phyloP scores from a whole-genome alignment of 164 flowering plant species.

The Stephania yunnanensis region DNA sequence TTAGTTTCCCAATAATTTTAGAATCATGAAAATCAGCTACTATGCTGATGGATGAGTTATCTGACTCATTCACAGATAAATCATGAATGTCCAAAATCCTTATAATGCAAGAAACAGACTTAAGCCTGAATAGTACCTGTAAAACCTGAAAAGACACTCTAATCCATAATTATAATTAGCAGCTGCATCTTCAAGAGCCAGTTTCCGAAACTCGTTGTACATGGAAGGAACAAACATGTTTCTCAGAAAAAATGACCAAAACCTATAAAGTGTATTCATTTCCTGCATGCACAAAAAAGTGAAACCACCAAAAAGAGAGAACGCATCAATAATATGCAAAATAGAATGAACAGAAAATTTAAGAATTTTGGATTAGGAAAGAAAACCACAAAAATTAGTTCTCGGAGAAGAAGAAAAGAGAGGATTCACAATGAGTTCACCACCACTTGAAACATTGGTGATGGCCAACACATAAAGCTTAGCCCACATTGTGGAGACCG shows the following conservation, averaged over 20 bases:
- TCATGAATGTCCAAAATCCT: no score
- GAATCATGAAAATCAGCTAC: neutral
- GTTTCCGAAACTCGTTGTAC: slow-evolving; percentile 78
- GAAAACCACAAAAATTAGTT: neutral
- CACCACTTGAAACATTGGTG: neutral
- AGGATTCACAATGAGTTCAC: neutral
- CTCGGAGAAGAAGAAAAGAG: neutral
- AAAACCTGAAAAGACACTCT: slow-evolving; percentile 96
- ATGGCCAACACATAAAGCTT: neutral
- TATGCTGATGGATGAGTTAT: no score
- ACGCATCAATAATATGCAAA: neutral
- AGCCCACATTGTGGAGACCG: neutral
- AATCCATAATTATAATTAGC: slow-evolving; percentile 81
- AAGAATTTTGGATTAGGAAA: neutral
- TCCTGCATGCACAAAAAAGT: slow-evolving; percentile 50
- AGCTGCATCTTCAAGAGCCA: slow-evolving; percentile 89
- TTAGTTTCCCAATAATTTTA: neutral
- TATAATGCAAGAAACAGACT: no score
- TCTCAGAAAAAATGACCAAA: slow-evolving; percentile 91
- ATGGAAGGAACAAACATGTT: slow-evolving; percentile 60
- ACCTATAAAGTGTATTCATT: slow-evolving; percentile 91
- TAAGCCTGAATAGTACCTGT: slow-evolving; percentile 45
- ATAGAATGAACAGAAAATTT: neutral
- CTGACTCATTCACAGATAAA: no score
- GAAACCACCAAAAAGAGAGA: neutral